A percentile compares a stretch with the other conserved stretches of the same genome.
These are phyloP conservation scores for Paracoccidioides brasiliensis DNA, from an alignment of 2,329 filamentous ascomycete genomes.

Conservation along the genomic window DNA sequence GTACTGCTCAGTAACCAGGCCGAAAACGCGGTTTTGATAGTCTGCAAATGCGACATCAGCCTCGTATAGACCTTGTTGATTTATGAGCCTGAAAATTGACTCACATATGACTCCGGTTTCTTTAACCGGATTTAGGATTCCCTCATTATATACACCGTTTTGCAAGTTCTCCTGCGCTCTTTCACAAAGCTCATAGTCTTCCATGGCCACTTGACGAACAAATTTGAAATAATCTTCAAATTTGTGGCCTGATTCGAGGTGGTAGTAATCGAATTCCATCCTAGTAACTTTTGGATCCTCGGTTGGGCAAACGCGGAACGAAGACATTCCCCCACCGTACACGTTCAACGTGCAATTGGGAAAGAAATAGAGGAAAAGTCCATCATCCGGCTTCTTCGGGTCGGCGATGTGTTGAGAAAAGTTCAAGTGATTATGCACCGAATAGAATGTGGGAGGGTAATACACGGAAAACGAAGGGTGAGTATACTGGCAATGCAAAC, in stretches of 20 bases:
- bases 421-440: slow-evolving; percentile 41
- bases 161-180: slow-evolving; percentile 42
- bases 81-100: slow-evolving; percentile 9
- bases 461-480: slow-evolving; percentile 43
- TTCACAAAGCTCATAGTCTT: slow-evolving; percentile 46
- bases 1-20: slow-evolving; percentile 34
- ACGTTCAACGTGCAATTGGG: slow-evolving; percentile 45
- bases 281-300: slow-evolving; percentile 36
- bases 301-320: slow-evolving; percentile 43
- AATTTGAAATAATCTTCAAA: slow-evolving; percentile 46
- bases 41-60: slow-evolving; percentile 18
- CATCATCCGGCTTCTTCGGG: slow-evolving; percentile 40
- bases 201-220: slow-evolving; percentile 42
- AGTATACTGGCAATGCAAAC: slow-evolving; percentile 46
- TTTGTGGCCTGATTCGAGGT: slow-evolving; percentile 37
- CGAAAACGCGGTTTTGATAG: slow-evolving; percentile 36
- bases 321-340: slow-evolving; percentile 46
- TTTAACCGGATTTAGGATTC: slow-evolving; percentile 43
- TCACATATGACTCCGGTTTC: slow-evolving; percentile 43
- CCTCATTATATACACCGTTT: slow-evolving; percentile 41
- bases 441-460: slow-evolving; percentile 44
- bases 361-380: slow-evolving; percentile 46
- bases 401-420: slow-evolving; percentile 46
- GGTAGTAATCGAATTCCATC: slow-evolving; percentile 50
- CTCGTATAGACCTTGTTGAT: not conserved